Evolutionary conservation across 257 asterid genomes (phyloP), one percentile per base, ranked within the genome.

Genomic region (Linderniella brevidens): DNA sequence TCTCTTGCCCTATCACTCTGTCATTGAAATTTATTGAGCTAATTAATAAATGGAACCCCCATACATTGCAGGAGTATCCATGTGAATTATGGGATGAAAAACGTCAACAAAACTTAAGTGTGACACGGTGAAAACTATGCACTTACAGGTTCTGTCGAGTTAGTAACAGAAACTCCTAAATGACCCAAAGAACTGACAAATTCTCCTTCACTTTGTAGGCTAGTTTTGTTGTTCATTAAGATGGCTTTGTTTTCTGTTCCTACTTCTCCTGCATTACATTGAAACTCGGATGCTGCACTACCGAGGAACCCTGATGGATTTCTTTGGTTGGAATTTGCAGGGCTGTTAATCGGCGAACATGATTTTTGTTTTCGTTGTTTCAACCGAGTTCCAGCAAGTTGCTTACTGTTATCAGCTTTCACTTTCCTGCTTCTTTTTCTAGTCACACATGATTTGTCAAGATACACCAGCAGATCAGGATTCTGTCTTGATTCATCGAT

Each of bases 351-450:
- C 35, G 58, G 58, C 35, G 46, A 42, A 51, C 52, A 25, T 46
- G 62, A 53, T 63, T 53, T 72, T 49, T 47, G 43, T 41, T 54
- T 68, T 57, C 57, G 54, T 25, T 60, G 70, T 48, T 61, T 52
- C 12, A 53, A 51, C 49, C 18, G 59, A 20, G 58, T 41, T 55
- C 41, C 50, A 58, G 52, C 53, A 38, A 48, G 53, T 49, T 61
- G 49, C 19, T 57, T 63, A 60, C 44, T 36, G 44, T 54, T 66
- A 41, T 50, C 63, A 47, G 47, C 67, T 53, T 58, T 66, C 38
- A 19, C 58, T 45, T 52, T 74, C 64, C 72, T 68, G 64, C 72
- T 78, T 65, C 92, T 76, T 79, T 79, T 84, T 45, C 85, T 68
- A 32, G 73, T 68, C 54, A 55, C 63, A 35, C 40, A 61, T 60